A percentile compares a stretch with the other conserved stretches of the same genome.
phyloP scores from a whole-genome alignment of 1,139 yeast genomes.

The Zygoascus hellenicus region DNA sequence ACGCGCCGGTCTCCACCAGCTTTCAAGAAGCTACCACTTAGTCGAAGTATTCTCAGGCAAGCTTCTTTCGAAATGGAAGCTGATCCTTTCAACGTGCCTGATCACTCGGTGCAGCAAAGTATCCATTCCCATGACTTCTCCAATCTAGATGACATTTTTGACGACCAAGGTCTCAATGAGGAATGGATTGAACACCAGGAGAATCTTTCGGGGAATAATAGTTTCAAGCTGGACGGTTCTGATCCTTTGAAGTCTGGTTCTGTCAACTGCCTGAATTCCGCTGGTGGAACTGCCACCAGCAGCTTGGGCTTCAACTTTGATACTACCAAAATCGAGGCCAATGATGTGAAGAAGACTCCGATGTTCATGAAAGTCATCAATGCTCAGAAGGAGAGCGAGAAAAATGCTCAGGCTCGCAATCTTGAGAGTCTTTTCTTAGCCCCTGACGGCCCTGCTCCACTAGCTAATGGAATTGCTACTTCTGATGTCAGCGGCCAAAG shows the following conservation, averaged over 20 bases:
- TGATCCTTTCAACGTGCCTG: too few species aligned
- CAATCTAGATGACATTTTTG: conserved; percentile 1
- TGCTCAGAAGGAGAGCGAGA: conserved; percentile 2
- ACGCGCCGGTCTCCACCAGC: too few species aligned
- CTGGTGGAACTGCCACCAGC: neutral
- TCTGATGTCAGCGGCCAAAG: too few species aligned
- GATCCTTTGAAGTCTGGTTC: neutral
- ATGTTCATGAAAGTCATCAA: conserved; percentile 16
- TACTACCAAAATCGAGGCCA: conserved; percentile 10
- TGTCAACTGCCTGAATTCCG: neutral
- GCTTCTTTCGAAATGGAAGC: too few species aligned
- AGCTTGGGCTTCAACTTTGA: conserved; percentile 2
- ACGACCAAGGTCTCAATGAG: conserved; percentile 6
- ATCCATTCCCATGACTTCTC: too few species aligned
- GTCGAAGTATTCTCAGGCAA: too few species aligned
- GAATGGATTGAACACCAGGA: conserved; percentile 7
- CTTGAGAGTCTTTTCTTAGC: too few species aligned
- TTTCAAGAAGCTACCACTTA: too few species aligned
- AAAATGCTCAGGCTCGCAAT: neutral
- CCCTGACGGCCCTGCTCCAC: too few species aligned
- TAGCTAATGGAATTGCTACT: too few species aligned
- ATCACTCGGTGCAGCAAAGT: too few species aligned
- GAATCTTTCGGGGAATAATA: neutral
- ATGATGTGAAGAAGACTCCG: conserved; percentile 11
- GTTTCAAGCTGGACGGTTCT: neutral